These are phyloP conservation scores for Ascochyta lentis DNA, from an alignment of 2,329 filamentous ascomycete genomes.

Conservation along the genomic window DNA sequence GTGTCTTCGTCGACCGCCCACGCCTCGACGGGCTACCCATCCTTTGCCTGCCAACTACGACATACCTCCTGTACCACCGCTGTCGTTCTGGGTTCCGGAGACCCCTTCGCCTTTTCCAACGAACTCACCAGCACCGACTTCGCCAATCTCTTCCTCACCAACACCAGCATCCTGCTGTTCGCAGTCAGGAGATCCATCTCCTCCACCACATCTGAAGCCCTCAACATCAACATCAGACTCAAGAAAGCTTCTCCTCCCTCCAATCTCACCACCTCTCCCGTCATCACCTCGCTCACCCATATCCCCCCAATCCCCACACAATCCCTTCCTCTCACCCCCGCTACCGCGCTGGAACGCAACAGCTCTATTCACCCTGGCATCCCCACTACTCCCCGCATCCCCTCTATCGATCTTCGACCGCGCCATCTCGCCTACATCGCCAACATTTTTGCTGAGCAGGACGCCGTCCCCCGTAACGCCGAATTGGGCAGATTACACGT, in stretches of 20 bases:
- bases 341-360: not conserved
- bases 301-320: constrained; percentile 5
- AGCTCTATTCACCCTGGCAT: constrained; percentile 6
- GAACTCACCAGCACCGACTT: not conserved
- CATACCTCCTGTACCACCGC: constrained; percentile 17
- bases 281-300: not conserved
- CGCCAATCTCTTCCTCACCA: not conserved
- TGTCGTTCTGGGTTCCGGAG: constrained; percentile 29
- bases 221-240: not conserved
- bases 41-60: not conserved
- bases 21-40: constrained; percentile 23
- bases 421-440: constrained; percentile 16
- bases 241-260: not conserved
- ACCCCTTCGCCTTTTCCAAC: constrained; percentile 10
- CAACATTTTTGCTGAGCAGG: constrained; percentile 1
- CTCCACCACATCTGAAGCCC: not conserved
- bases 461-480: not conserved
- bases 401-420: constrained; percentile 29
- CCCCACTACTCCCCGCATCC: constrained; percentile 25
- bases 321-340: constrained; percentile 27
- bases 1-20: constrained; percentile 20
- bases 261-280: not conserved
- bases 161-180: not conserved
- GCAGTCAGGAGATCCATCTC: not conserved
- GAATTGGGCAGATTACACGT: not conserved